These are phyloP conservation scores for Calamus simplicifolius DNA, from an alignment of 176 grass and related monocot genomes.

Conservation along the genomic window DNA sequence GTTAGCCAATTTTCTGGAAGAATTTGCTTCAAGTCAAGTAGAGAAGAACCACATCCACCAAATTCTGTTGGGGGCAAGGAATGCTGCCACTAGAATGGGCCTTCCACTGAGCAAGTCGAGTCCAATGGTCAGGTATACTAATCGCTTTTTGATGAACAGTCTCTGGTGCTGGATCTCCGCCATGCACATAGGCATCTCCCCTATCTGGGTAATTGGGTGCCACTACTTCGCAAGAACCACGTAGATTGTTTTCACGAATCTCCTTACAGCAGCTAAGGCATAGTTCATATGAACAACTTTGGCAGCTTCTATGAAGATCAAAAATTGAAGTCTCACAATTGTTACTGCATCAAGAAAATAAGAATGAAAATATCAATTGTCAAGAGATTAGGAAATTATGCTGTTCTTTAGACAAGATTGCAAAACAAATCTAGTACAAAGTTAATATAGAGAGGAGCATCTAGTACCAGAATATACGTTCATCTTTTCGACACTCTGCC, in stretches of 20 bases:
- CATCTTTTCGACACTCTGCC: conserved; percentile 34
- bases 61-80: conserved; percentile 46
- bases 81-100: conserved; percentile 21
- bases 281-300: conserved; percentile 51
- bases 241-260: conserved; percentile 25
- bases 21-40: conserved; percentile 39
- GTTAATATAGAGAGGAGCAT: conserved; percentile 4
- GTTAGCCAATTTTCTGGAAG: conserved; percentile 36
- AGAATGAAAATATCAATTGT: not conserved
- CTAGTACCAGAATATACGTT: conserved; percentile 50
- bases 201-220: conserved; percentile 13
- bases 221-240: conserved; percentile 18
- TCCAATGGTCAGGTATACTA: conserved; percentile 12
- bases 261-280: conserved; percentile 68
- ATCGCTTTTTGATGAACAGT: not conserved
- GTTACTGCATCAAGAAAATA: conserved; percentile 37
- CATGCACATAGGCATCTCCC: conserved; percentile 54
- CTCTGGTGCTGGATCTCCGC: conserved; percentile 22
- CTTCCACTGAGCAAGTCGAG: conserved; percentile 27
- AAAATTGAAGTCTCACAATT: conserved; percentile 63
- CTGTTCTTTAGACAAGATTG: not conserved
- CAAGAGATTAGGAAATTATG: no score
- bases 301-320: conserved; percentile 66
- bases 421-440: not conserved
- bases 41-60: conserved; percentile 44